Conservation (phyloP, 768 basidiomycete species). For the Termitomyces sp. region DNA sequence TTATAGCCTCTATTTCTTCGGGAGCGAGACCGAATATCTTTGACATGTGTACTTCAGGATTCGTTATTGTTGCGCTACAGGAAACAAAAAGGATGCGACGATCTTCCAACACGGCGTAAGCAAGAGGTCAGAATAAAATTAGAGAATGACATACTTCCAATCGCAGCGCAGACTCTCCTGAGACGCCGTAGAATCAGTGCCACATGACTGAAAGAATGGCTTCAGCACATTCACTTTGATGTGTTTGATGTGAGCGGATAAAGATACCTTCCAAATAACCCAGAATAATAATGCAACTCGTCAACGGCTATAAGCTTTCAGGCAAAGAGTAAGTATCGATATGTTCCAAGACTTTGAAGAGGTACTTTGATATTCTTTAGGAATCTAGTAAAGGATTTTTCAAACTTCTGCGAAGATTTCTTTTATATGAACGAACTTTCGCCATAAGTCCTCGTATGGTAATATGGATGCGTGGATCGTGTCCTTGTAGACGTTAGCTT, state of each 20-base stretch:
- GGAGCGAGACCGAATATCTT: constrained; percentile 68
- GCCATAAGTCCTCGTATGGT: constrained; percentile 83
- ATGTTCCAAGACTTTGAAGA: background rate
- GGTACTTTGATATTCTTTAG: constrained; percentile 64
- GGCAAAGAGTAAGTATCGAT: background rate
- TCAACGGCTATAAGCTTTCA: constrained; percentile 71
- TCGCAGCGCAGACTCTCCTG: constrained; percentile 69
- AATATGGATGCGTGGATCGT: constrained; percentile 84
- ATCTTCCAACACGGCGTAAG: constrained; percentile 38
- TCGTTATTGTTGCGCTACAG: constrained; percentile 85
- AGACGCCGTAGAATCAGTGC: constrained; percentile 77
- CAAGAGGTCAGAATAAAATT: background rate
- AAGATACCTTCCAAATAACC: constrained; percentile 71
- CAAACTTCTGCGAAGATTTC: background rate
- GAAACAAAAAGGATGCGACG: constrained; percentile 64
- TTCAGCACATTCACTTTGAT: background rate
- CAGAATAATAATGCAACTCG: constrained; percentile 85
- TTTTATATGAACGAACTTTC: constrained; percentile 44
- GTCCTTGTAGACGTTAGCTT: constrained; percentile 46
- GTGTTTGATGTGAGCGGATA: background rate
- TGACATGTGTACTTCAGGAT: constrained; percentile 74
- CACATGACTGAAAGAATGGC: constrained; percentile 55
- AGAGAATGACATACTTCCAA: constrained; percentile 61
- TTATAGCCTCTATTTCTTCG: constrained; percentile 63
- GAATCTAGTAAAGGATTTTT: constrained; percentile 46